These are phyloP conservation scores for Astrothelium macrocarpum DNA, from an alignment of 495 filamentous ascomycete genomes.

Conservation along the genomic window DNA sequence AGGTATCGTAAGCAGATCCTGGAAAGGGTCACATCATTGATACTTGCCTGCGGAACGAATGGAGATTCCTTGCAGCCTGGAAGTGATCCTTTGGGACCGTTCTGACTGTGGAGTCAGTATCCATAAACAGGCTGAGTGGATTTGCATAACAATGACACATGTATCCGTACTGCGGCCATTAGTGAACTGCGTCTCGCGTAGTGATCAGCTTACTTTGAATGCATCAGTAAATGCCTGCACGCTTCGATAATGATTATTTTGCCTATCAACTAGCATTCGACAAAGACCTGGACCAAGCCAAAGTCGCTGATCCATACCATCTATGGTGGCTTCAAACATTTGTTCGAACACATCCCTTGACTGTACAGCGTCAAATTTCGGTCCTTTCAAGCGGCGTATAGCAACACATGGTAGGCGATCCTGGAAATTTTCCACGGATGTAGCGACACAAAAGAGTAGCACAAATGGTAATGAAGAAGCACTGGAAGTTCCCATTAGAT, in stretches of 20 bases:
- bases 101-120: slow-evolving; percentile 21
- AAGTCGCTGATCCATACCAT: slow-evolving; percentile 43
- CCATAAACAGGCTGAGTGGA: slow-evolving; percentile 60
- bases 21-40: slow-evolving; percentile 9
- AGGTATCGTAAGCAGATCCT: background rate
- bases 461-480: slow-evolving; percentile 55
- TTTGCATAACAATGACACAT: slow-evolving; percentile 97
- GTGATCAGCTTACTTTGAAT: slow-evolving; percentile 52
- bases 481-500: background rate
- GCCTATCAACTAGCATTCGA: slow-evolving; percentile 58
- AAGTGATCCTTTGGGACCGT: slow-evolving; percentile 49
- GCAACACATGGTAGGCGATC: slow-evolving; percentile 68
- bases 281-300: slow-evolving; percentile 61
- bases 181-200: background rate
- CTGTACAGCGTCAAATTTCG: slow-evolving; percentile 75
- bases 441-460: slow-evolving; percentile 79
- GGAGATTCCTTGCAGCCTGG: slow-evolving; percentile 65
- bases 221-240: slow-evolving; percentile 70
- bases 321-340: slow-evolving; percentile 62
- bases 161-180: slow-evolving; percentile 54
- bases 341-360: slow-evolving; percentile 65
- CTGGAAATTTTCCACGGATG: slow-evolving; percentile 82
- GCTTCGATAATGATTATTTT: slow-evolving; percentile 77
- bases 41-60: slow-evolving; percentile 61
- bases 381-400: slow-evolving; percentile 59